Percentiles rank a stretch among this genome's conserved stretches.
Conservation (phyloP, 164 flowering plant species). For the Berberis vulgaris region DNA sequence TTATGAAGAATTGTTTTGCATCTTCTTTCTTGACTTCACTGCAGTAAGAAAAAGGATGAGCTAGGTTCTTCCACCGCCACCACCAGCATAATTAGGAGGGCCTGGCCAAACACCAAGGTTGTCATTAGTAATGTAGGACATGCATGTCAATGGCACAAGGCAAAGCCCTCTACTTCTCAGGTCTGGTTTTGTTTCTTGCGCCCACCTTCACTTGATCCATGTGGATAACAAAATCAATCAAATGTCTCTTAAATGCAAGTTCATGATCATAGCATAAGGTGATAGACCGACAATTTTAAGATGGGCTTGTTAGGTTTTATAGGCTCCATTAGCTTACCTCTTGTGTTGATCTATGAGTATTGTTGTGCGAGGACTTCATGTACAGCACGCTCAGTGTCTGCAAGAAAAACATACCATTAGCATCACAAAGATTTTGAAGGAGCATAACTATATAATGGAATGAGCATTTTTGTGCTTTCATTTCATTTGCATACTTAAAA, state of each 20-base stretch:
- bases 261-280: too few relatives aligned
- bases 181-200: conserved; percentile 36
- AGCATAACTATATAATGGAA: too few relatives aligned
- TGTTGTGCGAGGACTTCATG: conserved; percentile 59
- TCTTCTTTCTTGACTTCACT: background rate
- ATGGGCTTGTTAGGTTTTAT: too few relatives aligned
- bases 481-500: too few relatives aligned
- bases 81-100: conserved; percentile 7
- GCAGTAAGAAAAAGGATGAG: background rate
- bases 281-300: too few relatives aligned
- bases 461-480: too few relatives aligned
- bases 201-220: conserved; percentile 24
- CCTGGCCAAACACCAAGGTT: conserved; percentile 48
- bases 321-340: conserved; percentile 32
- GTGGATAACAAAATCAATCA: background rate
- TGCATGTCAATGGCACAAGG: conserved; percentile 75
- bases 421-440: too few relatives aligned
- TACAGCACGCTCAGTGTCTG: conserved; percentile 95
- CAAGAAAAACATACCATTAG: conserved; percentile 7
- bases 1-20: background rate
- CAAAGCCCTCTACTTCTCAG: conserved; percentile 80
- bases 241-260: too few relatives aligned
- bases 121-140: conserved; percentile 52
- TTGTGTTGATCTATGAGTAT: conserved; percentile 20
- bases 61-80: conserved; percentile 23